A percentile compares a stretch with the other conserved stretches of the same genome.
Evolutionary conservation across 148 eudicot genomes (phyloP).

Genomic region (Camellia japonica): DNA sequence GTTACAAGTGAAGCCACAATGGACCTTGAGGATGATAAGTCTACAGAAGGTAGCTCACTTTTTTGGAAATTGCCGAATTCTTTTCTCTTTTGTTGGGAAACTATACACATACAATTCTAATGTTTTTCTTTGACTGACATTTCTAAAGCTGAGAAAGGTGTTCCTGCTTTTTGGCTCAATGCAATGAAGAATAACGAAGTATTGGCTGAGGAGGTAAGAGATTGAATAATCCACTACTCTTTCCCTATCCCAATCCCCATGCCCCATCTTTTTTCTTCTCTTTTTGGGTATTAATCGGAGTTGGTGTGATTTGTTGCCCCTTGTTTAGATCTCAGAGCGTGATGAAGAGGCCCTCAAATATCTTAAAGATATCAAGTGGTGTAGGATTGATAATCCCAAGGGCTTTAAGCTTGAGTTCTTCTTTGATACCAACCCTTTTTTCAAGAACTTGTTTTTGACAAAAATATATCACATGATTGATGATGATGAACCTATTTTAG

Average conservation of each 20-base stretch:
- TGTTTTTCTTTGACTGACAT: background rate
- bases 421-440: conserved; percentile 56
- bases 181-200: conserved; percentile 91
- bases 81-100: background rate
- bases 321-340: conserved; percentile 69
- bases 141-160: conserved; percentile 72
- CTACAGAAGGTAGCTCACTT: conserved; percentile 42
- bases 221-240: background rate
- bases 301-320: conserved; percentile 2
- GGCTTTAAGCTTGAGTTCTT: conserved; percentile 90
- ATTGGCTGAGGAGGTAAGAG: conserved; percentile 76
- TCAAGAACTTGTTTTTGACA: no score
- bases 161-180: conserved; percentile 79
- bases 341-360: conserved; percentile 41
- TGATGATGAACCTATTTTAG: no score
- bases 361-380: conserved; percentile 38
- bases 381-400: conserved; percentile 52
- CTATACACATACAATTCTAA: background rate
- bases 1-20: conserved; percentile 36
- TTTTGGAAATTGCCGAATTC: background rate
- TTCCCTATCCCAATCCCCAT: background rate
- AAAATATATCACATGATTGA: no score
- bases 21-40: conserved; percentile 45
- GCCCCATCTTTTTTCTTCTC: background rate
- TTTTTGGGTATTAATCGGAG: background rate